Percentiles rank a stretch among this genome's conserved stretches.
Evolutionary conservation across 805 yeast genomes (phyloP).

Genomic region (Kluyveromyces nonfermentans): DNA sequence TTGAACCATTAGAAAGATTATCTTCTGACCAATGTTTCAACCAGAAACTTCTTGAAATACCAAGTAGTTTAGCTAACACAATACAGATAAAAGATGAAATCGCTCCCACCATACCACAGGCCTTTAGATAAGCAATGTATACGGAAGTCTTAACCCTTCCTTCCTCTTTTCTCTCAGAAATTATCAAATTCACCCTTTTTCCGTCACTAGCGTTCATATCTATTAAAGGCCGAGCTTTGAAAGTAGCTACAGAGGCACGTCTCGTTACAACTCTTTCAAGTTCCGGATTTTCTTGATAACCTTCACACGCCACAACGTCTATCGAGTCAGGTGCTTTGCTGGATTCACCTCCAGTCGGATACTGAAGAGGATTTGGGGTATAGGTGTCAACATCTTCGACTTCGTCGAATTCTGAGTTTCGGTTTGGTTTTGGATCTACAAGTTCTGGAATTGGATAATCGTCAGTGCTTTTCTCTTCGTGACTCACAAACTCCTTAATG

Average conservation of each 20-base stretch:
- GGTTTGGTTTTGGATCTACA: constrained; percentile 8
- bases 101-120: constrained; percentile 47
- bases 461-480: constrained; percentile 18
- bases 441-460: not conserved
- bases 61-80: constrained; percentile 30
- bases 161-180: constrained; percentile 43
- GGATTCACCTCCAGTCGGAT: constrained; percentile 6
- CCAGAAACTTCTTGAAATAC: constrained; percentile 47
- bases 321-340: not conserved
- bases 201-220: constrained; percentile 22
- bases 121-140: constrained; percentile 45
- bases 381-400: constrained; percentile 19
- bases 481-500: constrained; percentile 21
- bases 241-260: constrained; percentile 58
- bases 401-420: constrained; percentile 2
- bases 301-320: constrained; percentile 5
- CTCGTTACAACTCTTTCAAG: constrained; percentile 26
- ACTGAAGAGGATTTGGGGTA: constrained; percentile 13
- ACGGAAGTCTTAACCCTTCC: constrained; percentile 51
- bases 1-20: constrained; percentile 33
- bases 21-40: constrained; percentile 61
- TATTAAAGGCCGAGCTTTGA: constrained; percentile 33
- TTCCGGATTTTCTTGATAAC: constrained; percentile 3
- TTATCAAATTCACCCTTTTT: constrained; percentile 36
- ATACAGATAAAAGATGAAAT: constrained; percentile 31